Percentiles rank a stretch among this genome's conserved stretches.
Evolutionary conservation across 108 stramenopile species (phyloP).

Genomic region (Seminavis robusta): DNA sequence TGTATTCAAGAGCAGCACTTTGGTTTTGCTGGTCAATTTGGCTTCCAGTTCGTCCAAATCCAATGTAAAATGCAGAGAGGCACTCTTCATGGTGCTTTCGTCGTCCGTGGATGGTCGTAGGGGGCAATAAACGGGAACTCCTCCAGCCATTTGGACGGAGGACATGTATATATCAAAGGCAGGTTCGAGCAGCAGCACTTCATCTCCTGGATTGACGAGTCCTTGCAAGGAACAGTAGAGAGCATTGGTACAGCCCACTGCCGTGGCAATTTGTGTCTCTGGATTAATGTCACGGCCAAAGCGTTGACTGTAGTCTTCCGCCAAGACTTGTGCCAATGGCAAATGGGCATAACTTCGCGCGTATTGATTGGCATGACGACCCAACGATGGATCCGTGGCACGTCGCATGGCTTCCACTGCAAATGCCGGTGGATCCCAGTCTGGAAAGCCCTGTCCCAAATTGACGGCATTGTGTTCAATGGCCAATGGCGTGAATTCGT

Average conservation of each 20-base stretch:
- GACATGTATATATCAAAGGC: slow-evolving; percentile 73
- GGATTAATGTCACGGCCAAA: slow-evolving; percentile 43
- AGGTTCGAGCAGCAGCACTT: slow-evolving; percentile 85
- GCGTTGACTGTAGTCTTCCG: slow-evolving; percentile 47
- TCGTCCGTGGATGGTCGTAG: slow-evolving; percentile 28
- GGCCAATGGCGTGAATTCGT: slow-evolving; percentile 53
- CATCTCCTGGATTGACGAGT: slow-evolving; percentile 72
- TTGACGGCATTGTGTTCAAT: slow-evolving; percentile 34
- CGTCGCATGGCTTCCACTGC: slow-evolving; percentile 51
- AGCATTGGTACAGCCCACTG: slow-evolving; percentile 80
- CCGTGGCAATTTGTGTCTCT: slow-evolving; percentile 65
- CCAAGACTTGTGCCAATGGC: slow-evolving; percentile 63
- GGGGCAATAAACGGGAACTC: slow-evolving; percentile 40
- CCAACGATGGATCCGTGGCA: slow-evolving; percentile 36
- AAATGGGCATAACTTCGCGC: slow-evolving; percentile 72
- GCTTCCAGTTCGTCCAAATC: slow-evolving; percentile 66
- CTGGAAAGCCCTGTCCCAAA: slow-evolving; percentile 84
- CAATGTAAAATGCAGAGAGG: slow-evolving; percentile 55
- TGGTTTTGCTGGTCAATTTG: slow-evolving; percentile 56
- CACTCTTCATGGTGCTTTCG: slow-evolving; percentile 6
- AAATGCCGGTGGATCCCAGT: slow-evolving; percentile 83
- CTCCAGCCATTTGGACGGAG: slow-evolving; percentile 65
- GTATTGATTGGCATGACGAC: slow-evolving; percentile 66
- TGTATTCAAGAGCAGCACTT: slow-evolving; percentile 83
- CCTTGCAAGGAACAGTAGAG: slow-evolving; percentile 71